A percentile compares a stretch with the other conserved stretches of the same genome.
Evolutionary conservation across 2,329 filamentous ascomycete species (phyloP).

Genomic region (Fusarium protoensiforme): DNA sequence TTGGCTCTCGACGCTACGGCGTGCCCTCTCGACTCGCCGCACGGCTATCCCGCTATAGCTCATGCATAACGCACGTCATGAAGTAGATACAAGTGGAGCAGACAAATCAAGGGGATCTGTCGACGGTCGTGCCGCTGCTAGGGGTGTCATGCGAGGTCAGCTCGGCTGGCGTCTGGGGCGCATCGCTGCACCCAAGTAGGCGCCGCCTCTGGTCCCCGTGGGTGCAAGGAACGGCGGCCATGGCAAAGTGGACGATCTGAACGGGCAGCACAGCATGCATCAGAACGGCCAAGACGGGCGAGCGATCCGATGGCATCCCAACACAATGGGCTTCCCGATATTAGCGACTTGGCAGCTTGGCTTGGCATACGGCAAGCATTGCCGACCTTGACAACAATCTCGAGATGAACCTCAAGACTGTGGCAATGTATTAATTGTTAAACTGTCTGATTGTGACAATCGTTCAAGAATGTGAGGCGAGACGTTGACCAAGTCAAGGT

Average conservation of each 20-base stretch:
- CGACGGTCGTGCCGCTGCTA: background rate
- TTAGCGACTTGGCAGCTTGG: slow-evolving; percentile 29
- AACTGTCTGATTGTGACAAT: background rate
- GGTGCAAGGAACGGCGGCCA: slow-evolving; percentile 28
- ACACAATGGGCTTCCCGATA: slow-evolving; percentile 9
- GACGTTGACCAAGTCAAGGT: background rate
- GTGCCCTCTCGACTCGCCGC: background rate
- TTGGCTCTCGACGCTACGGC: slow-evolving; percentile 3
- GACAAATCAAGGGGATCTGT: background rate
- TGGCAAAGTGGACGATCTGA: slow-evolving; percentile 11
- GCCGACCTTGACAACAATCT: background rate
- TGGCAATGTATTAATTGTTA: slow-evolving; percentile 8
- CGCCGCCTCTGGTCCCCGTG: slow-evolving; percentile 17
- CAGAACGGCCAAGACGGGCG: slow-evolving; percentile 13
- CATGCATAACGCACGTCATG: slow-evolving; percentile 16
- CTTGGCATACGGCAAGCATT: slow-evolving; percentile 19
- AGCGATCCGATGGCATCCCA: slow-evolving; percentile 11
- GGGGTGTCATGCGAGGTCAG: background rate
- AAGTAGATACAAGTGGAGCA: slow-evolving; percentile 2
- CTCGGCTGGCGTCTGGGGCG: background rate
- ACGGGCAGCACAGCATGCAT: slow-evolving; percentile 2
- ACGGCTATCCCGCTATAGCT: slow-evolving; percentile 17
- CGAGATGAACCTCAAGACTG: background rate
- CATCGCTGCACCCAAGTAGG: slow-evolving; percentile 22
- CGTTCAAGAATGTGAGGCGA: background rate